Percentiles rank a stretch among this genome's conserved stretches.
phyloP scores from a whole-genome alignment of 495 filamentous ascomycete species.

The Parmelia sp. region DNA sequence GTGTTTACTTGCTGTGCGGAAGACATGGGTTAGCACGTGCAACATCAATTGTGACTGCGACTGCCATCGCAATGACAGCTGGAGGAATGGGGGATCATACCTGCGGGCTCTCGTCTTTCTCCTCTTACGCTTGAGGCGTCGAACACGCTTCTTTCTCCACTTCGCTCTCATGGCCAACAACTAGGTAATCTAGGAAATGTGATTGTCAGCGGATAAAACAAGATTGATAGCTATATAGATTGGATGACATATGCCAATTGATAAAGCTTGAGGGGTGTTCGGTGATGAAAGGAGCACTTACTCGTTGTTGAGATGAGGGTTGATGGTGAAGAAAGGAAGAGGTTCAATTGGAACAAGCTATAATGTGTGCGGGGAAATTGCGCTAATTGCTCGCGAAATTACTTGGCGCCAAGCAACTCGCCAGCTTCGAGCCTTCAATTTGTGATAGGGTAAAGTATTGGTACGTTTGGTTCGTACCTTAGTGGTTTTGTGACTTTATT shows the following conservation, averaged over 20 bases:
- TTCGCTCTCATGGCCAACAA: slow-evolving; percentile 87
- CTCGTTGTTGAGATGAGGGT: slow-evolving; percentile 49
- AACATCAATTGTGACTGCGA: neutral
- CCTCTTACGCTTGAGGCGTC: slow-evolving; percentile 96
- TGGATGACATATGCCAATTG: neutral
- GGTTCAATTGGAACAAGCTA: slow-evolving; percentile 28
- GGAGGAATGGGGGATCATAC: slow-evolving; percentile 45
- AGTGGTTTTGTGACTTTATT: too few relatives aligned
- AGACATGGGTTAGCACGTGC: slow-evolving; percentile 12
- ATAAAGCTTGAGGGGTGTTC: neutral
- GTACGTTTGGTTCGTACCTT: too few relatives aligned
- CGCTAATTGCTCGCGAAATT: slow-evolving; percentile 13
- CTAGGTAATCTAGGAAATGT: slow-evolving; percentile 20
- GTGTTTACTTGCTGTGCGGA: slow-evolving; percentile 29
- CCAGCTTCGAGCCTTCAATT: neutral
- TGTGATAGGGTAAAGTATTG: too few relatives aligned
- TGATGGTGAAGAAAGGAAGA: slow-evolving; percentile 44
- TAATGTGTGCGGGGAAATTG: slow-evolving; percentile 37
- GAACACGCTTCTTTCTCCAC: slow-evolving; percentile 99
- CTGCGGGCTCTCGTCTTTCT: slow-evolving; percentile 95
- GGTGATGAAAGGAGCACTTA: neutral
- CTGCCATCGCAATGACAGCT: neutral
- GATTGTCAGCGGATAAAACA: neutral
- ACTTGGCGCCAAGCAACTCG: slow-evolving; percentile 2
- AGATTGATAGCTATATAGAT: neutral